phyloP scores from a whole-genome alignment of 2,329 filamentous ascomycete genomes.

The Beauveria pseudobassiana region DNA sequence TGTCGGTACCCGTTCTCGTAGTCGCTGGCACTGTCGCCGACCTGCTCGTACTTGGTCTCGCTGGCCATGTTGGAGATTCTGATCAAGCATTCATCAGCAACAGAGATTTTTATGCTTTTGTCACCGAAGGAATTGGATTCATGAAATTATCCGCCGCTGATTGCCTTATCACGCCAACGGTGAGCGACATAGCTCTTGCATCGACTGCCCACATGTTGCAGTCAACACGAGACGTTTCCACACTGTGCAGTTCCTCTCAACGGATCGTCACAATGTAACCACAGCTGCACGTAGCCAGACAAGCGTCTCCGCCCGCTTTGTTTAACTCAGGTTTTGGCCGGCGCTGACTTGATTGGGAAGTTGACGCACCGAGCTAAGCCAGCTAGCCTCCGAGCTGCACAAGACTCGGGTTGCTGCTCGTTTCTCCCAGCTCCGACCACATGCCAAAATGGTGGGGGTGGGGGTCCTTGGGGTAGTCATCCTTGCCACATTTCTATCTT shows the following conservation, averaged over 20 bases:
- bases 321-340: not conserved
- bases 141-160: not conserved
- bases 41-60: conserved; percentile 7
- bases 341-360: not conserved
- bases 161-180: not conserved
- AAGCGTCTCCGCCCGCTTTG: not conserved
- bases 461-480: not conserved
- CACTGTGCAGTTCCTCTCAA: not conserved
- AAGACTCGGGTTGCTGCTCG: no score
- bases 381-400: no score
- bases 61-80: not conserved
- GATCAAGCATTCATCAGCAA: not conserved
- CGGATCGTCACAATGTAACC: not conserved
- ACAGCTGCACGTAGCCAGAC: not conserved
- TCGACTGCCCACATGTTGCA: not conserved
- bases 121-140: not conserved
- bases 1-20: not conserved
- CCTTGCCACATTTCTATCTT: no score
- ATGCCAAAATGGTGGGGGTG: not conserved
- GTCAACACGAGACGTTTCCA: not conserved
- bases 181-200: not conserved
- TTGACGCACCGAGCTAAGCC: not conserved
- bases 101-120: not conserved
- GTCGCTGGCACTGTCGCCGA: not conserved
- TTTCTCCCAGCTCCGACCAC: not conserved